phyloP scores from a whole-genome alignment of 2,329 filamentous ascomycete species.

The Fusarium sublunatum region DNA sequence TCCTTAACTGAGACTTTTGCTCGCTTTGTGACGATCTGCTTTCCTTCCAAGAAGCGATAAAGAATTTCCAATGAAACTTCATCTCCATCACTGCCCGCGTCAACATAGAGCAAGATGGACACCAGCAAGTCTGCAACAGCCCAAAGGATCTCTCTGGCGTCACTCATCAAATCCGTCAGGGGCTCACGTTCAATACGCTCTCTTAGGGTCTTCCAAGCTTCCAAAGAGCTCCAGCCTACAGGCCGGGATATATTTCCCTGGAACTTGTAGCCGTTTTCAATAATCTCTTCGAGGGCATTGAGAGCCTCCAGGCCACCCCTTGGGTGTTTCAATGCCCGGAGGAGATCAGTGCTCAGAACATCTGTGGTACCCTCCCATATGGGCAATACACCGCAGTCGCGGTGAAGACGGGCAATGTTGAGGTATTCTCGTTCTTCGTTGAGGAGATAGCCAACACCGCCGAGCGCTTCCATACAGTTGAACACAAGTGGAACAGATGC shows the following conservation, averaged over 20 bases:
- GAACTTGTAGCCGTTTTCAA: conserved; percentile 45
- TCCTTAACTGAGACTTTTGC: conserved; percentile 38
- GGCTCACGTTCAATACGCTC: conserved; percentile 50
- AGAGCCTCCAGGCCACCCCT: conserved; percentile 52
- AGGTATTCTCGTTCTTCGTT: conserved; percentile 72
- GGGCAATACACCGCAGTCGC: conserved; percentile 71
- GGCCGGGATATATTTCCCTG: conserved; percentile 42
- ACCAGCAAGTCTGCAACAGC: conserved; percentile 58
- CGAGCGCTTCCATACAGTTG: conserved; percentile 71
- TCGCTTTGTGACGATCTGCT: conserved; percentile 32
- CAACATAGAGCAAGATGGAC: conserved; percentile 56
- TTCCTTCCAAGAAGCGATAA: conserved; percentile 52
- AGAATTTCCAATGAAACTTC: conserved; percentile 54
- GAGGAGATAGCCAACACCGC: conserved; percentile 74
- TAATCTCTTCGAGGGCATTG: conserved; percentile 57
- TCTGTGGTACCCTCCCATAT: conserved; percentile 82
- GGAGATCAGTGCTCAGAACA: conserved; percentile 68
- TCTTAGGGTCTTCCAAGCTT: conserved; percentile 56
- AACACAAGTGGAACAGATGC: conserved; percentile 62
- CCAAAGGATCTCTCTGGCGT: conserved; percentile 60
- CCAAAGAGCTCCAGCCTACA: conserved; percentile 46
- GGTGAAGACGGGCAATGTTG: conserved; percentile 73
- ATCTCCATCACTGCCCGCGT: conserved; percentile 53
- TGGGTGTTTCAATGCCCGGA: conserved; percentile 61
- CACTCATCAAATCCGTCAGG: conserved; percentile 56